phyloP scores from a whole-genome alignment of 768 basidiomycete genomes.

The Russula ochroleuca region DNA sequence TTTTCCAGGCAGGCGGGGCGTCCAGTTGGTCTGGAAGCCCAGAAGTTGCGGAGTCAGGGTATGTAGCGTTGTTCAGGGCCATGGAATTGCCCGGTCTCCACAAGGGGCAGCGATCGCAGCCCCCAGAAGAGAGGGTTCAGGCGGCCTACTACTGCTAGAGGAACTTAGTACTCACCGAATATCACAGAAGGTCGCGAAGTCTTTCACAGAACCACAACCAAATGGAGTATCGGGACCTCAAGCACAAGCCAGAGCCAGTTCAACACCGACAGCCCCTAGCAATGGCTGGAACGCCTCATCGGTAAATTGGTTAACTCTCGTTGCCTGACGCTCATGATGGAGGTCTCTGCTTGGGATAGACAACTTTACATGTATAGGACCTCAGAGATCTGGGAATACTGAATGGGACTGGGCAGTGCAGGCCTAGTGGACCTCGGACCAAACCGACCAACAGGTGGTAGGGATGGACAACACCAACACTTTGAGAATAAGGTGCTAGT shows the following conservation, averaged over 20 bases:
- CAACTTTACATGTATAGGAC: not conserved
- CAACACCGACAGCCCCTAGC: not conserved
- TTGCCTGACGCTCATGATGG: not conserved
- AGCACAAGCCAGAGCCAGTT: not conserved
- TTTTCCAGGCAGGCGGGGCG: not conserved
- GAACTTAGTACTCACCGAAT: not conserved
- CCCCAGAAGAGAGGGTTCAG: not conserved
- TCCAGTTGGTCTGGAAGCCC: not conserved
- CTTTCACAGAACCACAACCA: conserved; percentile 4
- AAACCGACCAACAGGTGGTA: too few species aligned
- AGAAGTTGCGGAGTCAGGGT: not conserved
- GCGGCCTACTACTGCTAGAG: not conserved
- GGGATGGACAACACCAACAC: not conserved
- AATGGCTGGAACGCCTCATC: not conserved
- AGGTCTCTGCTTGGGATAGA: not conserved
- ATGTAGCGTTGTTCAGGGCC: not conserved
- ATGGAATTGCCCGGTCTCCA: not conserved
- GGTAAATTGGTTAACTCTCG: not conserved
- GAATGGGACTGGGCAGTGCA: not conserved
- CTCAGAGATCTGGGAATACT: not conserved
- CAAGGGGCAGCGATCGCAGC: not conserved
- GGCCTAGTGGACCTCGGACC: not conserved
- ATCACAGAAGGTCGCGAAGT: not conserved
- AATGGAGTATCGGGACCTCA: conserved; percentile 8
- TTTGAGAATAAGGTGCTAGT: not conserved